Conservation (phyloP, 164 flowering plant species). For the Umbellularia californica region DNA sequence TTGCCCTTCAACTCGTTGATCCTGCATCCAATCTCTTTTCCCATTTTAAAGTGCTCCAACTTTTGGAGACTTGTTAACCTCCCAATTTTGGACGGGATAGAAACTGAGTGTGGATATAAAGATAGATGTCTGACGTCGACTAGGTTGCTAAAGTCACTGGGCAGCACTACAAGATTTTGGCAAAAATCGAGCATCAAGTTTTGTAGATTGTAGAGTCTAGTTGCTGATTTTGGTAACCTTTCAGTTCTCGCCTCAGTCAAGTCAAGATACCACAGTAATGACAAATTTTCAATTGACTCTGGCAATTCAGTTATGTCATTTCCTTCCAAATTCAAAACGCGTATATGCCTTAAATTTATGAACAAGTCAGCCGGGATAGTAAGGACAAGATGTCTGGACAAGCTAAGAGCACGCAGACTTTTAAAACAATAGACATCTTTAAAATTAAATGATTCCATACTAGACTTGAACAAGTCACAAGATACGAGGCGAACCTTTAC, state of each 20-base stretch:
- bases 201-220: conserved; percentile 11
- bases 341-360: background rate
- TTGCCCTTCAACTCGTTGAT: no score
- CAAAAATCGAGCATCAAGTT: no score
- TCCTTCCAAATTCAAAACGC: background rate
- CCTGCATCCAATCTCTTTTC: no score
- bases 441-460: background rate
- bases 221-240: conserved; percentile 14
- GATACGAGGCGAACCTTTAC: background rate
- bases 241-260: background rate
- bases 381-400: background rate
- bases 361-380: background rate
- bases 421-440: background rate
- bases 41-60: no score
- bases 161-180: no score
- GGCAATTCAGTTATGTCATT: background rate
- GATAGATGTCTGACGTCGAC: no score
- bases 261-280: background rate
- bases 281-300: background rate
- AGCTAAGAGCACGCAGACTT: background rate
- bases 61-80: no score
- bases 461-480: background rate
- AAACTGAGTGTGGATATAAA: no score
- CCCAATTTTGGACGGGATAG: no score
- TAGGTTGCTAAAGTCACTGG: no score